Conservation (phyloP, 257 asterid species). For the Solanum boliviense region DNA sequence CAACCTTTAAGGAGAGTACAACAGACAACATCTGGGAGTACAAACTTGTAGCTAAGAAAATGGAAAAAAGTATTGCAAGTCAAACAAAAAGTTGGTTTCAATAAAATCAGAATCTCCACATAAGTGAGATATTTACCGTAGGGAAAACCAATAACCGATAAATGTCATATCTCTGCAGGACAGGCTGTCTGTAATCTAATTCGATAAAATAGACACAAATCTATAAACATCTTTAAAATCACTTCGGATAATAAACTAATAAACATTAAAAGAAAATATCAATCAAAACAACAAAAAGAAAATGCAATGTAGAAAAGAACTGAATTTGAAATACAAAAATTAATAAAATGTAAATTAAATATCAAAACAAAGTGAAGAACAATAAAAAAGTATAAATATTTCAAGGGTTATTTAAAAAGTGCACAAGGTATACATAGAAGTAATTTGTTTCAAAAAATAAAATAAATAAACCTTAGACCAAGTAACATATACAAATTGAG, state of each 20-base stretch:
- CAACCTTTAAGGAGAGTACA: neutral
- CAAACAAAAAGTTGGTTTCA: neutral
- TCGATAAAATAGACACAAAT: neutral
- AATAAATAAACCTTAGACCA: neutral
- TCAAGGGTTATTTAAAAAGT: neutral
- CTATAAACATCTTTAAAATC: neutral
- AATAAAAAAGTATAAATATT: neutral
- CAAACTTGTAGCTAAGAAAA: neutral
- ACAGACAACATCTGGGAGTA: neutral
- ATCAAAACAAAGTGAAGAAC: neutral
- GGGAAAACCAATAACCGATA: too few relatives aligned
- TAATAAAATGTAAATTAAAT: too few relatives aligned
- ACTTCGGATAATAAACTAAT: neutral
- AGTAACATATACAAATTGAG: neutral
- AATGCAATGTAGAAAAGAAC: neutral
- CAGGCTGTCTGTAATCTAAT: neutral
- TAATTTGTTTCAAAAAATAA: neutral
- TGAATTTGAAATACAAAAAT: neutral
- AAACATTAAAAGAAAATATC: neutral
- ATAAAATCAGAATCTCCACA: neutral
- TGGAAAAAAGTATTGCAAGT: neutral
- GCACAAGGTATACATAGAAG: neutral
- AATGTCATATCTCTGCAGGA: neutral
- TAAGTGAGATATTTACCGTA: neutral
- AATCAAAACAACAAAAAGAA: neutral